Percentiles rank a stretch among this genome's conserved stretches.
phyloP scores from a whole-genome alignment of 331 rosid genomes.

The Telfairia occidentalis region DNA sequence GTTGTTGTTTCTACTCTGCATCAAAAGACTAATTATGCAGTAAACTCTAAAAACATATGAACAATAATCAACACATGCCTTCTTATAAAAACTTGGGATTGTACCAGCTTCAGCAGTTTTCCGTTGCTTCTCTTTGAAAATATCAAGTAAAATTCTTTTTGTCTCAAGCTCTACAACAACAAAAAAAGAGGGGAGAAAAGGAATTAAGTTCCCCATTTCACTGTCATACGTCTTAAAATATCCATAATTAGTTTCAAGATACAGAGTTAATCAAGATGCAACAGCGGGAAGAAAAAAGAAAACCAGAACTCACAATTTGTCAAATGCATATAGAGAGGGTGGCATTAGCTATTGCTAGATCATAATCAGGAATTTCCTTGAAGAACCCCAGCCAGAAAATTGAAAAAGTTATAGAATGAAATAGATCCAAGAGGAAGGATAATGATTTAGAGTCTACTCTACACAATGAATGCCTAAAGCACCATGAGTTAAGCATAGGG shows the following conservation, averaged over 20 bases:
- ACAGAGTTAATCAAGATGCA: not conserved
- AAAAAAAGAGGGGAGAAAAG: constrained; percentile 2
- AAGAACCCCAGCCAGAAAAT: not conserved
- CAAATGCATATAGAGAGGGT: not conserved
- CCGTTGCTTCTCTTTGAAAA: constrained; percentile 95
- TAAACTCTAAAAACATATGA: constrained; percentile 7
- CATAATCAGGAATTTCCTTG: not conserved
- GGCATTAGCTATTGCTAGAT: not conserved
- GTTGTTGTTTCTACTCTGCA: not conserved
- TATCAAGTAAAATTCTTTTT: constrained; percentile 88
- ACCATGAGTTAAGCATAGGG: not conserved
- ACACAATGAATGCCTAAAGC: not conserved
- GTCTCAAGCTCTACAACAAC: constrained; percentile 94
- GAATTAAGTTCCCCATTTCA: constrained; percentile 2
- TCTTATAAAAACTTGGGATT: constrained; percentile 94
- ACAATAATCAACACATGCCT: constrained; percentile 41
- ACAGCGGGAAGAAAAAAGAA: not conserved
- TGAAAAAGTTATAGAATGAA: not conserved
- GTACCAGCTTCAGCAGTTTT: constrained; percentile 82
- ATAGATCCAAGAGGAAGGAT: not conserved
- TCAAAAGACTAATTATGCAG: not conserved
- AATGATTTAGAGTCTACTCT: not conserved
- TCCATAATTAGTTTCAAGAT: not conserved
- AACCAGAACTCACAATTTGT: not conserved
- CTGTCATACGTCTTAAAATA: not conserved